Evolutionary conservation across 441 rosid species (phyloP), one percentile per base, ranked within the genome.

Genomic region (Bruguiera hainesii): DNA sequence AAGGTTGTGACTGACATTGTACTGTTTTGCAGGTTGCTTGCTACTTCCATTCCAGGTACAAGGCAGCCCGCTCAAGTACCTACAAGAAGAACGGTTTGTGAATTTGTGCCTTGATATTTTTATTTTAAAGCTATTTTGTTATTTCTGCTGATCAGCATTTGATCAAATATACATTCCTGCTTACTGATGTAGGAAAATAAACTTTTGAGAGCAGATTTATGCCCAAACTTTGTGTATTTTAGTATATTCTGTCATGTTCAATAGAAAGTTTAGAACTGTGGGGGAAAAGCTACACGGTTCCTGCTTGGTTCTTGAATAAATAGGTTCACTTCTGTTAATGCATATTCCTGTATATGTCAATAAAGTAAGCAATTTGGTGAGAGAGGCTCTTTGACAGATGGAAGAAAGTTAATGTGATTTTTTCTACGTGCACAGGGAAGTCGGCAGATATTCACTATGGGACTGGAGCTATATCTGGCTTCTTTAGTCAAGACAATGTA

Each of bases 401-500:
- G 9, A 0, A 4, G 35, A 56, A 33, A 50, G 51, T 21, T 76
- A 26, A 66, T 39, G 4, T 58, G 5, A 1, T 70, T 37, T 56
- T 23, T 23, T 28, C 9, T 69, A 11, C 21, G 7, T n/a, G 16
- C 60, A 35, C 75, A 91, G 97, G 93, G 63, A 85, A 86, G 79
- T 56, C 84, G 0, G 97, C 93, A 0, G 85, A 69, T 37, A 91
- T 91, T 71, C 97, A 75, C 64, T 91, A 91, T 66, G 93, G 97
- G n/a, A 83, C 89, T 70, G 97, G 97, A 68, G 82, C 96, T 61
- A 79, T 91, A 75, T 83, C 93, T 65, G 93, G 96, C 49, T 89
- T 87, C 82, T 89, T 85, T 61, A 89, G 91, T 61, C 71, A 87
- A 72, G 97, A 91, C 75, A 53, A 78, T 78, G 90, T 89, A 58